A percentile compares a stretch with the other conserved stretches of the same genome.
These are phyloP conservation scores for Monilinia fructigena DNA, from an alignment of 2,329 filamentous ascomycete species.

Conservation along the genomic window DNA sequence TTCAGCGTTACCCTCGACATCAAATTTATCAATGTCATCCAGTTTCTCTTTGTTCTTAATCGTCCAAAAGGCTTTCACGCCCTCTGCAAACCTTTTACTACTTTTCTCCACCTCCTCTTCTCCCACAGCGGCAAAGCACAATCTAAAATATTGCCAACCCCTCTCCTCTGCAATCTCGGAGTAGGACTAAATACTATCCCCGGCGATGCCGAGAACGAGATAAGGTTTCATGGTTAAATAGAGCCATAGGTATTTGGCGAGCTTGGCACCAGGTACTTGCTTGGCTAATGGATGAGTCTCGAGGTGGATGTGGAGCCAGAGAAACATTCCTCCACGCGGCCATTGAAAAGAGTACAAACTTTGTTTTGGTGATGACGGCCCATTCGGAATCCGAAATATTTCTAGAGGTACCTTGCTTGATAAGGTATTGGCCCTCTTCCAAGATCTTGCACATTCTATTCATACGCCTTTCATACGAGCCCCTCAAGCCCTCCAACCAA, in stretches of 20 bases:
- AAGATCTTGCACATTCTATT: slow-evolving; percentile 71
- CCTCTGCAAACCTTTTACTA: slow-evolving; percentile 64
- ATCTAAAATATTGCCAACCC: slow-evolving; percentile 69
- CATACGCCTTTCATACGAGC: slow-evolving; percentile 84
- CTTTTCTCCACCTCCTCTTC: slow-evolving; percentile 65
- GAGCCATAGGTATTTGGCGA: slow-evolving; percentile 68
- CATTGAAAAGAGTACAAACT: slow-evolving; percentile 76
- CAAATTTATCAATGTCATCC: slow-evolving; percentile 56
- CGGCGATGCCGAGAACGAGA: slow-evolving; percentile 66
- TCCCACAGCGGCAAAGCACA: slow-evolving; percentile 85
- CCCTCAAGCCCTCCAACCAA: slow-evolving; percentile 83
- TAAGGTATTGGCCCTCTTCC: slow-evolving; percentile 63
- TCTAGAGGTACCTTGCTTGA: slow-evolving; percentile 59
- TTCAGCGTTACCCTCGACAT: slow-evolving; percentile 17
- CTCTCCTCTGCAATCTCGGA: slow-evolving; percentile 54
- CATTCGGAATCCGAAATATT: slow-evolving; percentile 64
- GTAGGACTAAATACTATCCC: slow-evolving; percentile 73
- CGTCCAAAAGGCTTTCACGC: slow-evolving; percentile 72
- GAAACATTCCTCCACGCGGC: slow-evolving; percentile 87
- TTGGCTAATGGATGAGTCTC: slow-evolving; percentile 68
- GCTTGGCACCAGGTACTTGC: slow-evolving; percentile 51
- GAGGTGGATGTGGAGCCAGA: slow-evolving; percentile 76
- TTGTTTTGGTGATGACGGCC: slow-evolving; percentile 71
- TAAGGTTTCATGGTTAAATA: slow-evolving; percentile 68
- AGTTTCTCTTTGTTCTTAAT: slow-evolving; percentile 66